A percentile compares a stretch with the other conserved stretches of the same genome.
These are phyloP conservation scores for Achaetomiella virescens DNA, from an alignment of 495 filamentous ascomycete species.

Conservation along the genomic window DNA sequence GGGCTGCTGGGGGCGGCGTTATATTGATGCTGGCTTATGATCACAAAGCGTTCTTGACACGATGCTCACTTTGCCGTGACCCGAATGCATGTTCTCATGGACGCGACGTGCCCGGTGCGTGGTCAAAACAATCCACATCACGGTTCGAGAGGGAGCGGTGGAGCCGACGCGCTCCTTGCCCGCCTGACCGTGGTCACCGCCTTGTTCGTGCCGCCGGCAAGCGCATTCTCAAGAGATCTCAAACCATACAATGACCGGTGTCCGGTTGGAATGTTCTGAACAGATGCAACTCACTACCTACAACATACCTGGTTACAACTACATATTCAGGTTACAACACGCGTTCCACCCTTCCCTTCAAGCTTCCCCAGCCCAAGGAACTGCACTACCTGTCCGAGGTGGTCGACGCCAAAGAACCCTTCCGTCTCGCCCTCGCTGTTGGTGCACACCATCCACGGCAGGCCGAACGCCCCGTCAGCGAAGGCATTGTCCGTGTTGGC, in stretches of 20 bases:
- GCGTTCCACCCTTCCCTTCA: background rate
- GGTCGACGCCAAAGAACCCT: slow-evolving; percentile 65
- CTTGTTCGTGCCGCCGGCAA: too few relatives aligned
- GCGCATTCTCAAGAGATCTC: too few relatives aligned
- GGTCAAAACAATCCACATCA: background rate
- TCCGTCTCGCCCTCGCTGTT: slow-evolving; percentile 55
- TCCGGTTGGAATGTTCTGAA: too few relatives aligned
- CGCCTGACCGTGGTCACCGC: background rate
- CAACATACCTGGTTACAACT: too few relatives aligned
- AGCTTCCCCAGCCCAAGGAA: slow-evolving; percentile 52
- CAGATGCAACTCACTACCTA: too few relatives aligned
- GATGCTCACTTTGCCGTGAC: background rate
- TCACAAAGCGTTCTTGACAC: background rate
- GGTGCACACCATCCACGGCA: slow-evolving; percentile 66
- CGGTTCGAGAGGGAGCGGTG: background rate
- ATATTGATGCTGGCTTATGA: slow-evolving; percentile 13
- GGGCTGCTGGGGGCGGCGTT: too few relatives aligned
- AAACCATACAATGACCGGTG: too few relatives aligned
- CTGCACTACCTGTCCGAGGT: slow-evolving; percentile 57
- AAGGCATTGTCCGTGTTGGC: slow-evolving; percentile 55
- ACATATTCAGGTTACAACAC: slow-evolving; percentile 47
- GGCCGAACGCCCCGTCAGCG: slow-evolving; percentile 58
- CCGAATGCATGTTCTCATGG: background rate
- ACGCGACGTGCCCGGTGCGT: background rate
- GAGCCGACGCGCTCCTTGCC: background rate